These are phyloP conservation scores for Jaltomata sinuosa DNA, from an alignment of 257 asterid species.

Conservation along the genomic window DNA sequence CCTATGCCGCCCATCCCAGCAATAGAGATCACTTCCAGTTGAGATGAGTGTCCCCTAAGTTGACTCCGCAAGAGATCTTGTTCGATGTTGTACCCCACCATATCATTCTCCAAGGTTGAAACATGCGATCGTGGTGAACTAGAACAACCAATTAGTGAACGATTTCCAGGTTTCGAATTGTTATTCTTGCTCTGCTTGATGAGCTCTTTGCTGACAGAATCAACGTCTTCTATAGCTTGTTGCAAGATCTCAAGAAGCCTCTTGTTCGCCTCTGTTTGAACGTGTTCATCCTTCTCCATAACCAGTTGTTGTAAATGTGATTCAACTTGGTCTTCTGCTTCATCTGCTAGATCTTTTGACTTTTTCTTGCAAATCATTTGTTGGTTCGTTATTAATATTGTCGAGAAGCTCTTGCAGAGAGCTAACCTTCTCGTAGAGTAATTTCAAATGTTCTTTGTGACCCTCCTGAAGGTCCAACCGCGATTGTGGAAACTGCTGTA, in stretches of 20 bases:
- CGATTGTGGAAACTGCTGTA: not conserved
- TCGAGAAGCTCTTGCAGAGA: not conserved
- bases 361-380: not conserved
- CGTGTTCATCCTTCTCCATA: not conserved
- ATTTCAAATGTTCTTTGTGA: not conserved
- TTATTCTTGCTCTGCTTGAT: not conserved
- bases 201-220: not conserved
- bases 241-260: not conserved
- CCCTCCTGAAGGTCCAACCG: not conserved
- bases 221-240: not conserved
- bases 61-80: not conserved
- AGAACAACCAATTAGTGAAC: not conserved
- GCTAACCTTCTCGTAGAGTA: not conserved
- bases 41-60: not conserved
- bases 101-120: not conserved
- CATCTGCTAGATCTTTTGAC: not conserved
- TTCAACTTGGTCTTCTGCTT: not conserved
- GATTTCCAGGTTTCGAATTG: too few relatives aligned
- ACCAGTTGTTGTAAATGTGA: not conserved
- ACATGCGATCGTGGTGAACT: not conserved
- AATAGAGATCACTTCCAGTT: not conserved
- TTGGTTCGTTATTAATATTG: not conserved
- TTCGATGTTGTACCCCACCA: not conserved
- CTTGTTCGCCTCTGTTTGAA: not conserved
- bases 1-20: too few relatives aligned